These are phyloP conservation scores for Smallanthus sonchifolius DNA, from an alignment of 129 eudicot species.

Conservation along the genomic window DNA sequence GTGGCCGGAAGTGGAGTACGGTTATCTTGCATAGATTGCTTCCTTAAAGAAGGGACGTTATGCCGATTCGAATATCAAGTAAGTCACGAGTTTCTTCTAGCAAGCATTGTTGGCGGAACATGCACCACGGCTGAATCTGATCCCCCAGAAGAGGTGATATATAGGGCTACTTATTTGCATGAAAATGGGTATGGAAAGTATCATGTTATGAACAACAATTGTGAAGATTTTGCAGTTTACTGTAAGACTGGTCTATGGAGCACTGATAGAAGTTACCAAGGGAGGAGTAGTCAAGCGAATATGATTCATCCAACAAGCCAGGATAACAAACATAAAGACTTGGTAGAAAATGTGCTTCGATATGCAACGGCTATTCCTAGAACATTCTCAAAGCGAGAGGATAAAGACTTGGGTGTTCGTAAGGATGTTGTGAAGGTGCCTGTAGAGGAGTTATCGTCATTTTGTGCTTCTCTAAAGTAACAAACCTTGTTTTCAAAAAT, in stretches of 20 bases:
- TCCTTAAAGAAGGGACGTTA: not conserved
- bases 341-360: not conserved
- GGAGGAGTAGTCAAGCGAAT: slow-evolving; percentile 12
- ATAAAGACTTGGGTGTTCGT: slow-evolving; percentile 1
- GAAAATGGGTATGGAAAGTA: slow-evolving; percentile 14
- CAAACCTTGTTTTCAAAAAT: too few species aligned
- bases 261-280: not conserved
- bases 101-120: not conserved
- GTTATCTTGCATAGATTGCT: slow-evolving; percentile 18
- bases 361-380: not conserved
- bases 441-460: not conserved
- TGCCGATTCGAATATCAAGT: slow-evolving; percentile 8
- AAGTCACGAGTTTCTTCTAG: not conserved
- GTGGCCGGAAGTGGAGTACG: slow-evolving; percentile 4
- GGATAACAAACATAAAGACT: not conserved
- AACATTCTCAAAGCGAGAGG: not conserved
- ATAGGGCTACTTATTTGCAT: slow-evolving; percentile 1
- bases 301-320: not conserved
- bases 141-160: not conserved
- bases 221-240: slow-evolving; percentile 1
- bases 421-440: slow-evolving; percentile 10
- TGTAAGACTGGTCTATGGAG: slow-evolving; percentile 4
- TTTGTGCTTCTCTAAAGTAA: not conserved
- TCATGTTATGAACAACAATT: not conserved
- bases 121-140: slow-evolving; percentile 4